Base-by-base conservation (phyloP, 352 stramenopile genomes). In the Globisporangium nodosum region DNA sequence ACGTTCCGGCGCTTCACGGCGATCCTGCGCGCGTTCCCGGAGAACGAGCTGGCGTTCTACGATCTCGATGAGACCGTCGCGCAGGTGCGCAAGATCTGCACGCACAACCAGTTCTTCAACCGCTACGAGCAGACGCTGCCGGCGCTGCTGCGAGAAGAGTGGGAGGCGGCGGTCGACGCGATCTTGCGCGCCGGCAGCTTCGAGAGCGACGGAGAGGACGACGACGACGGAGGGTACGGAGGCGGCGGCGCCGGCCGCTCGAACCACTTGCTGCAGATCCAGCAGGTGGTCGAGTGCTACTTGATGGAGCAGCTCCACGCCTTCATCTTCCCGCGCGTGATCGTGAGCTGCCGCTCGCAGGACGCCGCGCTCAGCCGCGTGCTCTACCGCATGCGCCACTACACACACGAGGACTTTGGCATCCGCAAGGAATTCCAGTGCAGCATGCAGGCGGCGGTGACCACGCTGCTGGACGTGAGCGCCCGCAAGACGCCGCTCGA, bases 241-340 rank as follows among this genome's bases (percentile, higher is more conserved):
- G 30, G 9, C 27, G 35, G 21, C 16, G 39, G 49, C 53, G 49
- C 42, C 18, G 35, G 50, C 13, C 42, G 56, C 5, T 49, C 57
- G 30, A 71, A 58, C 13, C 77, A 89, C 50, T 52, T 82, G 42
- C 56, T 92, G 30, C 78, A 84, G 64, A 87, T 90, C 51, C 75
- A 89, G 33, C 83, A 92, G 15, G 80, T 90, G 3, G 77, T 90
- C 45, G 83, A 92, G 72, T 90, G 78, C 61, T 92, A 89, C 60
- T 61, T 92, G 54, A 87, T 90, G 71, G 80, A 90, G 60, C 65
- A 80, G 57, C 56, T 90, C 16, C 81, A 92, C 42, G 65, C 71
- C 12, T 52, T 71, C 12, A 60, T 90, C 45, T 90, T 92, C 21
- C 68, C 75, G 3, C 60, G 58, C 24, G 63, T 87, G 1, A 60